These are phyloP conservation scores for Lepidium sativum DNA, from an alignment of 345 rosid genomes.

Conservation along the genomic window DNA sequence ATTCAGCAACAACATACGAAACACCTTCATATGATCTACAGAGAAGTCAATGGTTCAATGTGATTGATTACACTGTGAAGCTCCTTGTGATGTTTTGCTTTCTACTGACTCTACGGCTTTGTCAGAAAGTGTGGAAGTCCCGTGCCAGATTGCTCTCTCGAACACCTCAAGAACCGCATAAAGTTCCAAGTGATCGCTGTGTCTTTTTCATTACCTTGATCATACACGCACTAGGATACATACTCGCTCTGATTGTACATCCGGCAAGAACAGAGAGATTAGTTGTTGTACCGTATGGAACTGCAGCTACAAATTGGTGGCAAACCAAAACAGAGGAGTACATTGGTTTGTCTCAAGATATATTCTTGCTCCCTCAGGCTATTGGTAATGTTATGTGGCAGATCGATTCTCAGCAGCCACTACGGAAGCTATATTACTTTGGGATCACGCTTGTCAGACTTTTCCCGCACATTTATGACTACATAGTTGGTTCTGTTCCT, in stretches of 20 bases:
- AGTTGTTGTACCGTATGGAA: background rate
- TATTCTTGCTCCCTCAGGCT: slow-evolving; percentile 85
- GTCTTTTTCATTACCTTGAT: slow-evolving; percentile 40
- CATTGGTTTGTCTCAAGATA: slow-evolving; percentile 76
- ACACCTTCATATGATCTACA: slow-evolving; percentile 42
- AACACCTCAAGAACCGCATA: slow-evolving; percentile 48
- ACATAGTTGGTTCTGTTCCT: slow-evolving; percentile 38
- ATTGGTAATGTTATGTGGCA: slow-evolving; percentile 71
- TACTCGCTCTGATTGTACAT: slow-evolving; percentile 41
- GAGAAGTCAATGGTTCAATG: slow-evolving; percentile 58
- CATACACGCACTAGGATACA: slow-evolving; percentile 51
- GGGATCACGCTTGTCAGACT: slow-evolving; percentile 69
- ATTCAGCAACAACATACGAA: slow-evolving; percentile 37
- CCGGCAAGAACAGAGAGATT: slow-evolving; percentile 31
- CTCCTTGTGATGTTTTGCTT: slow-evolving; percentile 63
- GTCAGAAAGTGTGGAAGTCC: slow-evolving; percentile 84
- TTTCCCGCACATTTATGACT: slow-evolving; percentile 76
- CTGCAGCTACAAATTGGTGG: slow-evolving; percentile 33
- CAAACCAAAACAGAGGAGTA: slow-evolving; percentile 70
- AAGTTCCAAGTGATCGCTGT: slow-evolving; percentile 54
- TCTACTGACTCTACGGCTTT: slow-evolving; percentile 63
- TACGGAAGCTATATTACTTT: slow-evolving; percentile 49
- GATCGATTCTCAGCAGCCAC: slow-evolving; percentile 47
- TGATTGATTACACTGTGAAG: slow-evolving; percentile 67
- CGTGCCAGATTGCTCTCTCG: slow-evolving; percentile 46